Evolutionary conservation across 352 stramenopile genomes (phyloP), one percentile per base, ranked within the genome.

Genomic region (Pythium periplocum): DNA sequence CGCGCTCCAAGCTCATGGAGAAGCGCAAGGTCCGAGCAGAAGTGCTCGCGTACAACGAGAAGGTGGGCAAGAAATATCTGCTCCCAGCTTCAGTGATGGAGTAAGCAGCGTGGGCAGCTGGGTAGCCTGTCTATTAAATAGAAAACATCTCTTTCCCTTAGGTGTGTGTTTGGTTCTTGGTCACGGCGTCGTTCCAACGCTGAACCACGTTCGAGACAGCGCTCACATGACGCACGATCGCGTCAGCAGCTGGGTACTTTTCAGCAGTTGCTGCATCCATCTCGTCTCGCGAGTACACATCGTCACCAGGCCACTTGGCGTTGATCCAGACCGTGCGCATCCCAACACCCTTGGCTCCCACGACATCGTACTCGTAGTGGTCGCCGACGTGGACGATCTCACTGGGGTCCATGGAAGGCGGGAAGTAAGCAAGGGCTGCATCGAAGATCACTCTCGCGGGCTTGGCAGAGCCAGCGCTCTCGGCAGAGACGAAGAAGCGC

Each of bases 21-120:
- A 89, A 90, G 75, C 78, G 80, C 47, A 86, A 87, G 63, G 78
- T 88, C 36, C 79, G 83, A 44, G 72, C 71, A 33, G 52, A 88
- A 48, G 75, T 80, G 12, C 62, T 93, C 46, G 76, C 73, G 45
- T 88, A 83, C 73, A 90, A 90, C 65, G 61, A 64, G 52, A 84
- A 86, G 52, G 71, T 86, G 35, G 79, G 79, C 55, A 80, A 83
- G 58, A 83, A 83, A 61, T 93, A 78, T 64, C 49, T 90, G 49
- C 61, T 90, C 17, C 80, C 80, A n/a, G 44, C 59, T 4, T 67
- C 59, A 30, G 53, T 67, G 6, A 58, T 48, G 41, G 48, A 67
- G 53, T 67, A 64, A 45, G 17, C 17, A 26, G 17, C 17, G 17
- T 26, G 17, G 17, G 17, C 17, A 26, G 17, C 17, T 26, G 17